Percentiles rank a stretch among this genome's conserved stretches.
These are phyloP conservation scores for Colletotrichum orchidophilum DNA, from an alignment of 2,329 filamentous ascomycete species.

Conservation along the genomic window DNA sequence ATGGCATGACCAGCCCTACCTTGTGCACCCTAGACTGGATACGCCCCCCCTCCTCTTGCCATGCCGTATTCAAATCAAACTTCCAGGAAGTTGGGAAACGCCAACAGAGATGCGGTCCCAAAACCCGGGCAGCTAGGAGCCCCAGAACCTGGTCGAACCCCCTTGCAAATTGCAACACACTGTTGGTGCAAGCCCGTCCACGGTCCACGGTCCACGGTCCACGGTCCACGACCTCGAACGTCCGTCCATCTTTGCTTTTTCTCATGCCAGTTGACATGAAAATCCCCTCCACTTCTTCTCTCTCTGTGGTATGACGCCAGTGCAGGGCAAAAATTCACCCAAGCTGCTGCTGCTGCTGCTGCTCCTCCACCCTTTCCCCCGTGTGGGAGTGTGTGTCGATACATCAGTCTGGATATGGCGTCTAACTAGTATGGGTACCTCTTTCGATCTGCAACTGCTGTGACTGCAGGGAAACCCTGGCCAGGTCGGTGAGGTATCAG, in stretches of 20 bases:
- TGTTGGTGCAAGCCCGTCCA: not conserved
- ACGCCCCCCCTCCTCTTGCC: not conserved
- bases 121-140: not conserved
- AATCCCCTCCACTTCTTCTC: slow-evolving; percentile 1
- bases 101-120: not conserved
- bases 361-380: not conserved
- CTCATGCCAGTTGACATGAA: not conserved
- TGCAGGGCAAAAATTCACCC: not conserved
- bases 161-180: not conserved
- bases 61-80: not conserved
- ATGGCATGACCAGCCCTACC: not conserved
- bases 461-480: not conserved
- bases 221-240: not conserved
- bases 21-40: not conserved
- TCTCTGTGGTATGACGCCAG: not conserved
- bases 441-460: slow-evolving; percentile 9
- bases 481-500: not conserved
- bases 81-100: not conserved
- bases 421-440: not conserved
- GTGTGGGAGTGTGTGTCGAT: not conserved
- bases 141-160: not conserved
- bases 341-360: not conserved
- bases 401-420: not conserved
- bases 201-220: not conserved
- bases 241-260: not conserved